Evolutionary conservation across 2,329 filamentous ascomycete species (phyloP).

Genomic region (Epichloe brachyelytri): DNA sequence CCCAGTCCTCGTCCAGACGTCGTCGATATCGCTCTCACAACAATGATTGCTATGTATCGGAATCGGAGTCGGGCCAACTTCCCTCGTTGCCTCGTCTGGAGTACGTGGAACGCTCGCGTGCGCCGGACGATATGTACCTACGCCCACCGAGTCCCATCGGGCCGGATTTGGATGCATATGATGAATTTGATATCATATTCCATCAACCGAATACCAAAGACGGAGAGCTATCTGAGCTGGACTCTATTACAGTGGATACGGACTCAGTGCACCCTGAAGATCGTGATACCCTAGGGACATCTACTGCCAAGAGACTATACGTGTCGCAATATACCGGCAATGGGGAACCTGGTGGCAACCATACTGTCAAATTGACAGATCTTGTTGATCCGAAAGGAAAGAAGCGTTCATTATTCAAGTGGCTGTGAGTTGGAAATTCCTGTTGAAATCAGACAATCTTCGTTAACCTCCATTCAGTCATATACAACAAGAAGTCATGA

Average conservation of each 20-base stretch:
- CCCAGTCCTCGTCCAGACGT: not conserved
- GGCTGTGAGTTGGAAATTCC: constrained; percentile 20
- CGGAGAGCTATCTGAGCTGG: constrained; percentile 17
- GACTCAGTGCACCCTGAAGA: constrained; percentile 9
- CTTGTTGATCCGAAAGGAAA: constrained; percentile 20
- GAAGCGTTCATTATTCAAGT: constrained; percentile 26
- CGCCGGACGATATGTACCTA: not conserved
- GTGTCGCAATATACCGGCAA: constrained; percentile 26
- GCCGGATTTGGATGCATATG: constrained; percentile 18
- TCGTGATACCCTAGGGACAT: not conserved
- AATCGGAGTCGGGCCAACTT: not conserved
- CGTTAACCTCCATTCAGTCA: constrained; percentile 17
- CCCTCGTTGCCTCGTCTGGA: not conserved
- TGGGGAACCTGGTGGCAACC: constrained; percentile 22
- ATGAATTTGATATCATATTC: constrained; percentile 16
- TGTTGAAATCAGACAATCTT: not conserved
- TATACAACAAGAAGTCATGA: constrained; percentile 26
- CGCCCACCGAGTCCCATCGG: constrained; percentile 7
- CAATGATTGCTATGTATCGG: not conserved
- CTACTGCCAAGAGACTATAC: constrained; percentile 16
- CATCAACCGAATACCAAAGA: constrained; percentile 13
- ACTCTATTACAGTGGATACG: constrained; percentile 15
- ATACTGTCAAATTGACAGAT: constrained; percentile 22
- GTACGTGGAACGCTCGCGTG: not conserved
- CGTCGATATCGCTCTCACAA: not conserved